These are phyloP conservation scores for Eimeria falciformis DNA, from an alignment of 169 alveolate genomes.

Conservation along the genomic window DNA sequence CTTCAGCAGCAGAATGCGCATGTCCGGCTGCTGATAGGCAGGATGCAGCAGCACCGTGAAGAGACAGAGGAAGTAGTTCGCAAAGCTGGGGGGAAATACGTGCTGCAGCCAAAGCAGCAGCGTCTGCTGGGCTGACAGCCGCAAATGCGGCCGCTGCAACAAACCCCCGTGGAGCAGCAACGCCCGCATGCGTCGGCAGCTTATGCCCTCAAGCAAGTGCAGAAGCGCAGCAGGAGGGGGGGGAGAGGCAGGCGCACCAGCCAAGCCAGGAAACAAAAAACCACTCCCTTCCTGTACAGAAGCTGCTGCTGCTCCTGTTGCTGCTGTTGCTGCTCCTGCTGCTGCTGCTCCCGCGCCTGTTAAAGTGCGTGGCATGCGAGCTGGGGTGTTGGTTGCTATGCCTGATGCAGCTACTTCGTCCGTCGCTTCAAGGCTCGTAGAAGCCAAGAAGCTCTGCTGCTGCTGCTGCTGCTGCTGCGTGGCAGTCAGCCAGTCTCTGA, in stretches of 20 bases:
- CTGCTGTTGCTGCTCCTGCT: slow-evolving; percentile 29
- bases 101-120: slow-evolving; percentile 59
- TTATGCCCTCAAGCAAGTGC: slow-evolving; percentile 13
- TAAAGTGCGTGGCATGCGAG: slow-evolving; percentile 10
- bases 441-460: not conserved
- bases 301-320: slow-evolving; percentile 26
- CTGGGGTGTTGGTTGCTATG: slow-evolving; percentile 16
- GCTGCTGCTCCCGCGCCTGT: not conserved
- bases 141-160: slow-evolving; percentile 52
- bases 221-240: slow-evolving; percentile 55
- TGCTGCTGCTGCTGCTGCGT: slow-evolving; percentile 45
- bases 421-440: not conserved
- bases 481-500: slow-evolving; percentile 29
- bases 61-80: slow-evolving; percentile 67
- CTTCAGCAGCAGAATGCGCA: slow-evolving; percentile 68
- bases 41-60: slow-evolving; percentile 77
- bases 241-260: not conserved
- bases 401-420: slow-evolving; percentile 22
- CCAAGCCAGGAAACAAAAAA: slow-evolving; percentile 17
- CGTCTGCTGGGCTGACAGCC: slow-evolving; percentile 55
- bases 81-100: slow-evolving; percentile 69
- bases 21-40: slow-evolving; percentile 77
- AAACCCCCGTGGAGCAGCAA: slow-evolving; percentile 52
- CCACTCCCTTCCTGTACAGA: not conserved
- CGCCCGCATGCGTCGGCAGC: slow-evolving; percentile 26